These are phyloP conservation scores for Nemania diffusa DNA, from an alignment of 2,329 filamentous ascomycete genomes.

Conservation along the genomic window DNA sequence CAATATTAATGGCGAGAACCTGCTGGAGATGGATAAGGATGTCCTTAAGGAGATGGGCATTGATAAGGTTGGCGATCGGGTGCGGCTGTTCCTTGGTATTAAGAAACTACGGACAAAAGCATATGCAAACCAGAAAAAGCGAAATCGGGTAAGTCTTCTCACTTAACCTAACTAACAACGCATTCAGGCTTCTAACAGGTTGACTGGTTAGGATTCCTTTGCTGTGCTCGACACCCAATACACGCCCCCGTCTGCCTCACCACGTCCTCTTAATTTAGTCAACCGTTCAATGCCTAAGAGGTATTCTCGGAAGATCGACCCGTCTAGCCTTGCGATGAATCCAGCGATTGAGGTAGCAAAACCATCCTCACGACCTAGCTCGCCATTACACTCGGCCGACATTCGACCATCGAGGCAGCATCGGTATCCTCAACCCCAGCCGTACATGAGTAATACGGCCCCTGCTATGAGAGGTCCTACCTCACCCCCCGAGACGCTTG, in stretches of 20 bases:
- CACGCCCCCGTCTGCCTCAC: conserved; percentile 71
- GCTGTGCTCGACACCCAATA: conserved; percentile 77
- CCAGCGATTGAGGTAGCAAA: conserved; percentile 61
- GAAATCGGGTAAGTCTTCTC: conserved; percentile 76
- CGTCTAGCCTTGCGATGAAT: conserved; percentile 52
- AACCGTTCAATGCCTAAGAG: conserved; percentile 64
- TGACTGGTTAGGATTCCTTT: conserved; percentile 77
- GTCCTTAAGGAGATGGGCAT: conserved; percentile 98
- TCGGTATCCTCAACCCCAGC: conserved; percentile 66
- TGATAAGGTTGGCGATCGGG: conserved; percentile 95
- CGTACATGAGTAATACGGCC: conserved; percentile 59
- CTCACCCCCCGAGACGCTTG: conserved; percentile 71
- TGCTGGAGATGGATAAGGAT: conserved; percentile 96
- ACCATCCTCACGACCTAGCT: conserved; percentile 73
- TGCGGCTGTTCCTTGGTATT: conserved; percentile 87
- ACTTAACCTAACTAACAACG: background rate
- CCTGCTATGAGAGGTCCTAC: conserved; percentile 64
- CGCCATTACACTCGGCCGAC: conserved; percentile 71
- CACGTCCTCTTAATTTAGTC: conserved; percentile 68
- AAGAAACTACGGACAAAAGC: conserved; percentile 83
- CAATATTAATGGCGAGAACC: conserved; percentile 96
- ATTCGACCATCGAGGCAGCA: conserved; percentile 61
- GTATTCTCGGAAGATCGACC: conserved; percentile 71
- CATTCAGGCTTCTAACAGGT: conserved; percentile 23
- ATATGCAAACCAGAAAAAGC: conserved; percentile 80